Evolutionary conservation across 805 yeast genomes (phyloP), one percentile per base, ranked within the genome.

Genomic region (Debaryomyces hansenii): DNA sequence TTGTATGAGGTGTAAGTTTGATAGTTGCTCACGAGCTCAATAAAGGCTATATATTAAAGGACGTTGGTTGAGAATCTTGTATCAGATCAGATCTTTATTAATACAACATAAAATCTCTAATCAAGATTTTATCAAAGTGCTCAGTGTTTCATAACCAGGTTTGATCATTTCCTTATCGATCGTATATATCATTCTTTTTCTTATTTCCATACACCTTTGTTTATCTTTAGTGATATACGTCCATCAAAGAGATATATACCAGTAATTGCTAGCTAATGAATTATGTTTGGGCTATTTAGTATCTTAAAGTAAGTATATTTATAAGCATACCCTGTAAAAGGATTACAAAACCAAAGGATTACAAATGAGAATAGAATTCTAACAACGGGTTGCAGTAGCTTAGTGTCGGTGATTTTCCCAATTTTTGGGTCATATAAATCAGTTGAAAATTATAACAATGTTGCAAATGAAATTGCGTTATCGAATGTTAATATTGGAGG

Each of bases 401-500:
- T 59, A 31, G 66, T 77, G 20, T 69, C 84, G 7, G 68, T 80
- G 31, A 70, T 74, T 9, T 80, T 82, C 62, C 90, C 90, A 2
- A 62, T 79, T 12, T 60, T 80, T 48, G 85, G 85, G 42, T 80
- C 89, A 3, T 83, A 72, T 63, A 76, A 70, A 50, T 82, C 89
- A 1, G 69, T 82, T 45, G 75, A 77, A 44, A 54, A 65, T 40
- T 69, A 73, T 53, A 74, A 58, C n/a, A 52, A 53, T 5, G 56
- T 62, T 18, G 58, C 63, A 31, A 54, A 70, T 57, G 44, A 42
- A 48, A 43, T 62, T 51, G 60, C 70, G 53, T 51, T 67, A 46
- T 48, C 52, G 47, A 54, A 61, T 45, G 46, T 76, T 59, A 63
- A 61, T 58, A 57, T 69, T 53, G 66, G 67, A 43, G 68, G 76